Evolutionary conservation across 2,329 filamentous ascomycete genomes (phyloP).

Genomic region (Stagonosporopsis chrysanthemi): DNA sequence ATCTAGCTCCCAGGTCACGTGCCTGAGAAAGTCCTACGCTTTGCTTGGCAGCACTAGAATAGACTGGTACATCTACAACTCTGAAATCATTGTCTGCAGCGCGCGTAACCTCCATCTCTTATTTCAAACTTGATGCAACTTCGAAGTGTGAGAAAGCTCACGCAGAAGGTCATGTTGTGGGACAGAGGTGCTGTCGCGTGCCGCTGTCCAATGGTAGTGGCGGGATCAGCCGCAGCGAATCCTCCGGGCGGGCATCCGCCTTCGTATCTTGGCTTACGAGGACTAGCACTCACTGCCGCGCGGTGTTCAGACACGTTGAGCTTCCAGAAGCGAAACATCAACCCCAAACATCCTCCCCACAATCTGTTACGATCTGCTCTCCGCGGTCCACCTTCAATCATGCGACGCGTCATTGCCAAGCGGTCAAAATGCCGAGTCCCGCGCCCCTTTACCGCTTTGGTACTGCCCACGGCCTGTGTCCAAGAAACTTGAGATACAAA

Average conservation of each 20-base stretch:
- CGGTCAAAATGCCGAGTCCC: constrained; percentile 26
- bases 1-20: too few species aligned
- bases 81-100: neutral
- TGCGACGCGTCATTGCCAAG: constrained; percentile 36
- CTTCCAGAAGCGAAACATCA: neutral
- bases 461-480: constrained; percentile 14
- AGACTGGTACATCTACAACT: too few species aligned
- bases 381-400: constrained; percentile 11
- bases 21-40: too few species aligned
- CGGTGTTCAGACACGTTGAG: neutral
- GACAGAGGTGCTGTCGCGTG: neutral
- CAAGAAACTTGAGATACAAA: constrained; percentile 18
- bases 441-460: constrained; percentile 30
- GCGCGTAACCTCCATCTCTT: too few species aligned
- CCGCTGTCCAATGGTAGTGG: neutral
- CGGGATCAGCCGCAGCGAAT: constrained; percentile 5
- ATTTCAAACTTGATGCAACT: neutral
- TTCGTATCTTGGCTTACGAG: neutral
- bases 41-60: too few species aligned
- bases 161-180: neutral
- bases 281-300: neutral
- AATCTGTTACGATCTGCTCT: constrained; percentile 6
- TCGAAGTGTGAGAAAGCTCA: neutral
- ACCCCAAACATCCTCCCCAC: constrained; percentile 8
- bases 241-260: constrained; percentile 2